Base-by-base conservation (phyloP, 495 filamentous ascomycete genomes). In the Oidiodendron maius region DNA sequence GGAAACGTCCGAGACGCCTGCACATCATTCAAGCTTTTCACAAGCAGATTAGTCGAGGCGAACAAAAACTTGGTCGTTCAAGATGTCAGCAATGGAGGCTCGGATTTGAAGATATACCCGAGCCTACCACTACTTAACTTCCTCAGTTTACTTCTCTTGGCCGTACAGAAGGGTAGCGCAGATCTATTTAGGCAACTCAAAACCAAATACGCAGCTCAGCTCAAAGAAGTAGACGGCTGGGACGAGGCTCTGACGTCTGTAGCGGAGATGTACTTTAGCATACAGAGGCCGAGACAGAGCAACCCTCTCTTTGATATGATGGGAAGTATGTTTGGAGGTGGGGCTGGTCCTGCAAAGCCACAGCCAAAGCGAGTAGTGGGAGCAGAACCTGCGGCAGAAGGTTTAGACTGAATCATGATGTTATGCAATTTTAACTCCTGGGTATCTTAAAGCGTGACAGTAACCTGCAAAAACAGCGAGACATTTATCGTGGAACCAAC, bases 301-400 rank as follows among this genome's bases (percentile, higher is more conserved):
- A 96, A 96, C 61, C 90, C 89, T 6, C 63, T 97, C 56, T 75
- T 97, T 58, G 94, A 97, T 58, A 97, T 99, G 89, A 95, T 97
- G 90, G 87, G 90, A 3, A 86, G 79, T 52, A 81, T 99, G 76
- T 82, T 96, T 62, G 89, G 89, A 5, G 89, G 89, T 43, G 57
- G 55, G 26, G 37, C 30, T 24, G 80, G 78, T 5, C 76, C 64
- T 12, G 67, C 60, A 40, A 67, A 68, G 30, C 68, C 69, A 41
- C 61, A 68, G 6, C 47, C 69, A 17, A 65, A 71, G 42, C 65
- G 67, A 48, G 68, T 71, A 39, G 65, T 71, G 32, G 66, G 59
- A 47, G 69, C 74, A 11, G 46, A 48, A 56, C 76, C 75, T 30
- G 63, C 67, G 23, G 67, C 75, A 3, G 75, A 77, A 50, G 74